Percentiles rank a stretch among this genome's conserved stretches.
Conservation (phyloP, 139 green algal genomes). For the Desmodesmus armatus region DNA sequence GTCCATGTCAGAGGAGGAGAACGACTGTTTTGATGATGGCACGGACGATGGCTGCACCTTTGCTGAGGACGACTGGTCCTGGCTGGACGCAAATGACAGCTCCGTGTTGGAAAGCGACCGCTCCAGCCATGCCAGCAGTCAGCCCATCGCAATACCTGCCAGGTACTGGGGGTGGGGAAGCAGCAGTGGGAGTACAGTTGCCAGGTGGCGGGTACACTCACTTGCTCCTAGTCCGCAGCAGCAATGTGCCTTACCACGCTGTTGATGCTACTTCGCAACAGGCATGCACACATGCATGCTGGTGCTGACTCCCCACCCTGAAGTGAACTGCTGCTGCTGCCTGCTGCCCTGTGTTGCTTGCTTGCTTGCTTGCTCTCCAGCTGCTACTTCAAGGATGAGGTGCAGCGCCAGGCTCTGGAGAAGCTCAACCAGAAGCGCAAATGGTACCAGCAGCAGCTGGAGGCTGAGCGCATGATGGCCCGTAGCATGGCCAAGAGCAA, state of each 20-base stretch:
- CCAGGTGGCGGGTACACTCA: neutral
- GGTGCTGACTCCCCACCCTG: too few species aligned
- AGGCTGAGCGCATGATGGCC: slow-evolving; percentile 36
- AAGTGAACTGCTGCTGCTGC: neutral
- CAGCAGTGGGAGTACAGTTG: neutral
- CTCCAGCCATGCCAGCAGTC: slow-evolving; percentile 1
- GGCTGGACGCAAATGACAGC: neutral
- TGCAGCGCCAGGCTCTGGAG: slow-evolving; percentile 27
- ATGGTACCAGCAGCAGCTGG: slow-evolving; percentile 50
- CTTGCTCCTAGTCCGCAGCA: neutral
- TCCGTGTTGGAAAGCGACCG: neutral
- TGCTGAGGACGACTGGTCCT: neutral
- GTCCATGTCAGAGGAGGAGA: slow-evolving; percentile 4
- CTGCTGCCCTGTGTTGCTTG: neutral
- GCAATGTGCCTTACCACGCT: neutral
- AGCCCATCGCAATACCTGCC: slow-evolving; percentile 24
- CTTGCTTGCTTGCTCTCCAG: neutral
- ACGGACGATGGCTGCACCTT: neutral
- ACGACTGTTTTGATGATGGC: slow-evolving; percentile 3
- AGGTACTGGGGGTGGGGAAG: neutral
- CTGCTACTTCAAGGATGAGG: slow-evolving; percentile 50
- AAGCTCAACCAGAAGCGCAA: slow-evolving; percentile 48
- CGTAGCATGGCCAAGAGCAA: slow-evolving; percentile 30
- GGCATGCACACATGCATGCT: too few species aligned
- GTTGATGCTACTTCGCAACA: too few species aligned